Evolutionary conservation across 257 asterid species (phyloP).

Genomic region (Agastache rugosa): DNA sequence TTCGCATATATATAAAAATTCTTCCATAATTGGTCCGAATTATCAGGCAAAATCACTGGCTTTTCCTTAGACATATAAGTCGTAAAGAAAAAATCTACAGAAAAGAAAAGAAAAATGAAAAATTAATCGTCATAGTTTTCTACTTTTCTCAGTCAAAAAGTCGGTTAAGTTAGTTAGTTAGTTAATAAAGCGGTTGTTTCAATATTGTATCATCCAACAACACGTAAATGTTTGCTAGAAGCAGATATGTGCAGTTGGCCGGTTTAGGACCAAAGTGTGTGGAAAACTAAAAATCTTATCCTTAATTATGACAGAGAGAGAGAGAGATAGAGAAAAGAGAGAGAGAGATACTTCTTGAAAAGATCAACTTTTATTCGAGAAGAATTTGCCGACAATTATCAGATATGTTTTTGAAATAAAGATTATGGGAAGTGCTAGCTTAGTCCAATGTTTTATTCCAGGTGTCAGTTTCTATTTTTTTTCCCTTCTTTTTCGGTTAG

Average conservation of each 20-base stretch:
- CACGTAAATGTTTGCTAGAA: background rate
- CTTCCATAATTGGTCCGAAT: background rate
- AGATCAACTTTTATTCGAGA: slow-evolving; percentile 20
- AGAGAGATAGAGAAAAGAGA: too few species aligned
- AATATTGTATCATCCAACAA: background rate
- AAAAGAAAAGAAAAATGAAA: too few species aligned
- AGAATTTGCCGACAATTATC: slow-evolving; percentile 15
- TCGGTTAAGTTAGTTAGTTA: slow-evolving; percentile 47
- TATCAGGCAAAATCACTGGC: slow-evolving; percentile 19
- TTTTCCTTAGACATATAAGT: background rate
- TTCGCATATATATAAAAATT: background rate
- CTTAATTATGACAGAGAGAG: too few species aligned
- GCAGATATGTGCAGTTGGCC: slow-evolving; percentile 18
- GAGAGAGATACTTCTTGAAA: too few species aligned
- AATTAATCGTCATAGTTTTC: background rate
- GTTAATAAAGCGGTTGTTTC: slow-evolving; percentile 23
- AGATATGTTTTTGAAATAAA: background rate
- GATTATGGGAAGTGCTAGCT: too few species aligned
- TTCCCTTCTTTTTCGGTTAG: background rate
- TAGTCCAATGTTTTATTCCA: background rate
- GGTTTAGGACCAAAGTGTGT: background rate
- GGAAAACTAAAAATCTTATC: background rate
- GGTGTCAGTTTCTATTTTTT: background rate
- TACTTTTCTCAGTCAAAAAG: slow-evolving; percentile 21
- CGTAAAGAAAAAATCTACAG: background rate